Conservation (phyloP, 2,329 filamentous ascomycete genomes). For the Sphaerulina vaccinii region DNA sequence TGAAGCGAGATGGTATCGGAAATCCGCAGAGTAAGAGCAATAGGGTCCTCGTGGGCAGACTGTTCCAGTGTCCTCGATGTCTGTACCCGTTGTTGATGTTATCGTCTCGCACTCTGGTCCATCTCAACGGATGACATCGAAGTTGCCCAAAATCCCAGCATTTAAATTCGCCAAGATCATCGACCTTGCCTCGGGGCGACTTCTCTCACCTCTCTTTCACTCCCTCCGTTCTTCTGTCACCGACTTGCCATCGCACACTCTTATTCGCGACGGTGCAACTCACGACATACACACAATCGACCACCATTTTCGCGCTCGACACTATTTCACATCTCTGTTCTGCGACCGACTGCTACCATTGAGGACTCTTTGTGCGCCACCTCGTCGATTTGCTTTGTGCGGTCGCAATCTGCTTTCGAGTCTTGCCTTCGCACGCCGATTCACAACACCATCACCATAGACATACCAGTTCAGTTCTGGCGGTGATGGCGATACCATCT, state of each 20-base stretch:
- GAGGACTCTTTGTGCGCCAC: background rate
- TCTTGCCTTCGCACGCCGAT: background rate
- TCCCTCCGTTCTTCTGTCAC: background rate
- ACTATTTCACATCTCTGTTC: background rate
- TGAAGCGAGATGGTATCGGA: background rate
- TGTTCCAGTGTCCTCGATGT: background rate
- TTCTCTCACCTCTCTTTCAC: background rate
- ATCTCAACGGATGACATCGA: no score
- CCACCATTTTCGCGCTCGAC: background rate
- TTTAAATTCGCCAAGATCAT: background rate
- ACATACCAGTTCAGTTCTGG: background rate
- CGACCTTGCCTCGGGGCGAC: background rate
- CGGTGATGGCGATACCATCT: conserved; percentile 38
- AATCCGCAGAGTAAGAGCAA: background rate
- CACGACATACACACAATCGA: background rate
- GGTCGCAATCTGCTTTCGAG: conserved; percentile 9
- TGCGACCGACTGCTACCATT: background rate
- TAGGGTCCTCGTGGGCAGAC: background rate
- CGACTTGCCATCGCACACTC: background rate
- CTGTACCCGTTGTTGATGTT: no score
- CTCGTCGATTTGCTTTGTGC: conserved; percentile 4
- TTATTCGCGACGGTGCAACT: background rate
- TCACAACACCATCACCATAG: conserved; percentile 1
- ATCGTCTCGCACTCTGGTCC: no score
- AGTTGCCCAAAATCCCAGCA: background rate